Percentiles rank a stretch among this genome's conserved stretches.
Evolutionary conservation across 352 stramenopile species (phyloP).

Genomic region (Pythium insidiosum): DNA sequence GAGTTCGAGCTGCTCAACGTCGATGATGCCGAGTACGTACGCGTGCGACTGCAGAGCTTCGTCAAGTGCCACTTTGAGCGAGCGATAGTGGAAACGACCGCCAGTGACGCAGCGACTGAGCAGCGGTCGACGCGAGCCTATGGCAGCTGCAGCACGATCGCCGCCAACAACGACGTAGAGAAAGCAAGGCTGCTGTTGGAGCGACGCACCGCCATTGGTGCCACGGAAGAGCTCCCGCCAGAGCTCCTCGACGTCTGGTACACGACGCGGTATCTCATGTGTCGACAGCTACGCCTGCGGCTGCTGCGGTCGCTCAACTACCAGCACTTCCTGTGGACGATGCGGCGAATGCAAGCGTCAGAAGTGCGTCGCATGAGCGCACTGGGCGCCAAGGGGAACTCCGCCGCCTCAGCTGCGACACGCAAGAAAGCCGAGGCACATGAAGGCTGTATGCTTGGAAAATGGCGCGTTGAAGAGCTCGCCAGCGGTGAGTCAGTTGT

Average conservation of each 20-base stretch:
- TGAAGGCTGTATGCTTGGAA: too few relatives aligned
- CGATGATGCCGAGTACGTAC: slow-evolving; percentile 24
- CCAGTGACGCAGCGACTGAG: too few relatives aligned
- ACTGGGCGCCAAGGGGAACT: neutral
- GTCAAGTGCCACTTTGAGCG: slow-evolving; percentile 26
- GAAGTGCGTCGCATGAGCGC: neutral
- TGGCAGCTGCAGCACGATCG: too few relatives aligned
- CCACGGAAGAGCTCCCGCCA: neutral
- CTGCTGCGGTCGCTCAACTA: slow-evolving; percentile 45
- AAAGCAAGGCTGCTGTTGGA: too few relatives aligned
- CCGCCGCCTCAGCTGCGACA: too few relatives aligned
- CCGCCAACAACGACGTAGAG: too few relatives aligned
- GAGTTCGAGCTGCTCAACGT: slow-evolving; percentile 7
- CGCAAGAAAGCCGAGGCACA: too few relatives aligned
- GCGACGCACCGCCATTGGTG: neutral
- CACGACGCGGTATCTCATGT: slow-evolving; percentile 24
- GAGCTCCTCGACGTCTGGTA: slow-evolving; percentile 1
- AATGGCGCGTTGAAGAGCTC: too few relatives aligned
- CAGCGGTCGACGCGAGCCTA: too few relatives aligned
- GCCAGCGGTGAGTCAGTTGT: neutral
- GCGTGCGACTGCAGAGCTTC: slow-evolving; percentile 23
- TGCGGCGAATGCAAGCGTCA: neutral
- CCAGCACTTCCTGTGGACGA: slow-evolving; percentile 27
- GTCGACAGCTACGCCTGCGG: slow-evolving; percentile 25
- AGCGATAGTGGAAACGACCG: slow-evolving; percentile 24